A percentile compares a stretch with the other conserved stretches of the same genome.
Conservation (phyloP, 257 asterid genomes). For the Rubia yunnanensis region DNA sequence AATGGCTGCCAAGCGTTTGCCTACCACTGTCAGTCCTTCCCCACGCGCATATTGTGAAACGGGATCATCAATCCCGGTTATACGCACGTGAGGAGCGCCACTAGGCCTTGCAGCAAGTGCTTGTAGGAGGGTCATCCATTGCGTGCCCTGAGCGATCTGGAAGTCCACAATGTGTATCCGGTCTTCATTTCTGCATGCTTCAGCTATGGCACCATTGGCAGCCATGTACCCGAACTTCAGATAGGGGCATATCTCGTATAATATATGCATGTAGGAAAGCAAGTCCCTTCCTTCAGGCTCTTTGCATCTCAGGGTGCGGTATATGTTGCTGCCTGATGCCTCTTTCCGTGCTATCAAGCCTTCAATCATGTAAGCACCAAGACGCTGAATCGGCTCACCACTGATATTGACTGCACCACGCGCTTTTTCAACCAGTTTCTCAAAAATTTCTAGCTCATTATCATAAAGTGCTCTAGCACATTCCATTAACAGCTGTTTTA, state of each 20-base stretch:
- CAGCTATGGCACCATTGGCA: constrained; percentile 93
- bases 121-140: constrained; percentile 85
- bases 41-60: constrained; percentile 77
- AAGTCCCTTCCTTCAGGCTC: constrained; percentile 66
- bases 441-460: constrained; percentile 39
- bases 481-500: constrained; percentile 50
- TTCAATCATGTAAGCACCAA: constrained; percentile 88
- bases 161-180: constrained; percentile 79
- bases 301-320: constrained; percentile 63
- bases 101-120: constrained; percentile 88
- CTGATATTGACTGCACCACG: constrained; percentile 56
- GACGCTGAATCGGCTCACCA: constrained; percentile 92
- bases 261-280: constrained; percentile 74
- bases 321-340: constrained; percentile 70
- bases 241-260: constrained; percentile 85
- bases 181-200: constrained; percentile 71
- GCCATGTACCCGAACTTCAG: constrained; percentile 93
- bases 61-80: constrained; percentile 91
- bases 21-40: constrained; percentile 50
- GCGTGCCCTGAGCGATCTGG: constrained; percentile 91
- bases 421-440: constrained; percentile 37
- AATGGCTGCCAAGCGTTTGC: constrained; percentile 40
- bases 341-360: constrained; percentile 78
- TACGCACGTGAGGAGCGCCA: constrained; percentile 85
- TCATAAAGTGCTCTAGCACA: constrained; percentile 75